These are phyloP conservation scores for Clonostachys byssicola DNA, from an alignment of 2,329 filamentous ascomycete species.

Conservation along the genomic window DNA sequence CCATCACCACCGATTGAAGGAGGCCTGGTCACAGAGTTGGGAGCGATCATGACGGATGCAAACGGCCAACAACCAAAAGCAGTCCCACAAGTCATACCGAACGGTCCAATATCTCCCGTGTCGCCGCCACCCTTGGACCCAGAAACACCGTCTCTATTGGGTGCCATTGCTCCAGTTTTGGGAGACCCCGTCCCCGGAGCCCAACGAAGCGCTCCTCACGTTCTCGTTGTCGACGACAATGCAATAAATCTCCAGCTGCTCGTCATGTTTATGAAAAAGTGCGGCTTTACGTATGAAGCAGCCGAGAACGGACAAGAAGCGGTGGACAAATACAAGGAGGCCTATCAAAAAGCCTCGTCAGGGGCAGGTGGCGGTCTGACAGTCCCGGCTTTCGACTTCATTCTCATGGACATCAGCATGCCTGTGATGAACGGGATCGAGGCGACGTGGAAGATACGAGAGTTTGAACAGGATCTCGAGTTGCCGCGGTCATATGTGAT, in stretches of 20 bases:
- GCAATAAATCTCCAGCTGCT: slow-evolving; percentile 35
- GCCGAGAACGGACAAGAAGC: slow-evolving; percentile 43
- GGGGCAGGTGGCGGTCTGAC: not conserved
- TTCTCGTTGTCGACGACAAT: slow-evolving; percentile 35
- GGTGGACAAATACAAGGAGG: slow-evolving; percentile 32
- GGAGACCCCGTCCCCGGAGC: not conserved
- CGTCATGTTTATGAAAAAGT: slow-evolving; percentile 34
- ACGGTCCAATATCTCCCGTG: not conserved
- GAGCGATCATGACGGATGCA: no score
- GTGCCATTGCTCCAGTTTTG: not conserved
- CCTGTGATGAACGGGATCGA: slow-evolving; percentile 48
- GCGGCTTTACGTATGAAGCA: slow-evolving; percentile 30
- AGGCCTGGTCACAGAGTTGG: no score
- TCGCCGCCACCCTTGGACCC: slow-evolving; percentile 3
- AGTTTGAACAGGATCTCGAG: slow-evolving; percentile 35
- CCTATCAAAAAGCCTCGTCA: slow-evolving; percentile 5
- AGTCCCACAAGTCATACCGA: no score
- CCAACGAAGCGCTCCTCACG: not conserved
- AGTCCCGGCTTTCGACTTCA: slow-evolving; percentile 18
- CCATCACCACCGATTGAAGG: no score
- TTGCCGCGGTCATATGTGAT: slow-evolving; percentile 39
- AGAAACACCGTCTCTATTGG: not conserved
- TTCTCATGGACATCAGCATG: slow-evolving; percentile 50
- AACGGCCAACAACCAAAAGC: no score
- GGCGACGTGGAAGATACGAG: slow-evolving; percentile 41